phyloP scores from a whole-genome alignment of 2,329 filamentous ascomycete genomes.

The Trichoderma asperellum region DNA sequence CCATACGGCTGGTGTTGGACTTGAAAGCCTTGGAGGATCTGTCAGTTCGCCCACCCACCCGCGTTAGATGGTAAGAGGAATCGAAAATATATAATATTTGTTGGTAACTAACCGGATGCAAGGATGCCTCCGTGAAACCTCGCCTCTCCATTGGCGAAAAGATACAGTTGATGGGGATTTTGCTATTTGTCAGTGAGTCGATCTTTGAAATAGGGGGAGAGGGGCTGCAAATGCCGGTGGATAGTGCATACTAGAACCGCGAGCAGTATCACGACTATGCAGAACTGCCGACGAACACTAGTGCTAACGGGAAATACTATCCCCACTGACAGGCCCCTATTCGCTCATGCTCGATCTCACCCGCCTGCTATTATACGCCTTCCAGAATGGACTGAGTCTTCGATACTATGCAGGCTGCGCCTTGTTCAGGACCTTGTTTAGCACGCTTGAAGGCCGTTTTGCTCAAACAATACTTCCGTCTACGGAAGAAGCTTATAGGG shows the following conservation, averaged over 20 bases:
- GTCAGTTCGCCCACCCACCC: neutral
- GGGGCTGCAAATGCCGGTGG: neutral
- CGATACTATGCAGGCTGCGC: constrained; percentile 31
- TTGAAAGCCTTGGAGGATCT: neutral
- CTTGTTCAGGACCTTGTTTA: constrained; percentile 30
- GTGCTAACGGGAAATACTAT: neutral
- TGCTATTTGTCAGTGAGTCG: constrained; percentile 31
- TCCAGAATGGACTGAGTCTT: constrained; percentile 30
- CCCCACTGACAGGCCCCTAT: constrained; percentile 26
- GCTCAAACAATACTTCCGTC: constrained; percentile 34
- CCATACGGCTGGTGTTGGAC: neutral
- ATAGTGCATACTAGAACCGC: neutral
- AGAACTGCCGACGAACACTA: neutral
- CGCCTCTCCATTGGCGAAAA: constrained; percentile 33
- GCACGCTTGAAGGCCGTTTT: constrained; percentile 33
- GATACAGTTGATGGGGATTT: constrained; percentile 27
- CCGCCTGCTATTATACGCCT: constrained; percentile 30
- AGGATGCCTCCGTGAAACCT: constrained; percentile 30
- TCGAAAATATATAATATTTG: neutral
- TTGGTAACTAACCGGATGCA: neutral
- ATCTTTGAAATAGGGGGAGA: neutral
- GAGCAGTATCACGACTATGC: neutral
- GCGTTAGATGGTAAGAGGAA: neutral
- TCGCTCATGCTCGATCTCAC: constrained; percentile 27
- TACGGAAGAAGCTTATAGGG: constrained; percentile 33